Base-by-base conservation (phyloP, 495 filamentous ascomycete species). In the Cladorrhinum samala region DNA sequence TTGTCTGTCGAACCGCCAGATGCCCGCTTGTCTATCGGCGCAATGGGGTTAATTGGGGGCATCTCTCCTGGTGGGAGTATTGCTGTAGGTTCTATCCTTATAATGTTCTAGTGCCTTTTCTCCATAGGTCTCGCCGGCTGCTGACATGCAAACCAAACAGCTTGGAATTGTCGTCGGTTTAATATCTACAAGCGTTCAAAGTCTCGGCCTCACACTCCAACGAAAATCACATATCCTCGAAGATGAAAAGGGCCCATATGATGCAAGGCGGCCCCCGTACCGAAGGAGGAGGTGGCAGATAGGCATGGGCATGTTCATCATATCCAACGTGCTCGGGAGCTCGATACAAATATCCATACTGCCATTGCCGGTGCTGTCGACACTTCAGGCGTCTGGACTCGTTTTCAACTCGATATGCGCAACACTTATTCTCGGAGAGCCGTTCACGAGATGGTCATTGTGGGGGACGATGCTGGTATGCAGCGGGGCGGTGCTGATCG, bases 371-470 rank as follows among this genome's bases (percentile, higher is more conserved):
- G 91, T 99, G 11, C 78, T 99, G 17, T 96, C 92, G 25, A 95
- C 93, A 0, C 77, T 99, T 18, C 93, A 99, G 72, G 93, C 93
- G 65, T 94, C 90, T 42, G 93, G 93, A 19, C 78, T 99, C 25
- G 93, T 97, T 25, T 99, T 99, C 75, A 99, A 99, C 73, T 95
- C 92, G 36, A 88, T 96, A 53, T 96, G 93, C 70, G 93, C 93
- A 38, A 91, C 91, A 2, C 72, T 99, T 38, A 91, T 99, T 61
- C 81, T 99, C 30, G 83, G 87, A 30, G 93, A 99, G 72, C 86
- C 91, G 2, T 99, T 96, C 70, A 99, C 93, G 18, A 79, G 83
- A 62, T 91, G 88, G 78, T 96, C 91, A 3, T 78, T 95, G 24
- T 78, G 87, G 59, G 93, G 93, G 16, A 99, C 93, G 4, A 60